Percentiles rank a stretch among this genome's conserved stretches.
Evolutionary conservation across 441 rosid genomes (phyloP).

Genomic region (Bruguiera hainesii): DNA sequence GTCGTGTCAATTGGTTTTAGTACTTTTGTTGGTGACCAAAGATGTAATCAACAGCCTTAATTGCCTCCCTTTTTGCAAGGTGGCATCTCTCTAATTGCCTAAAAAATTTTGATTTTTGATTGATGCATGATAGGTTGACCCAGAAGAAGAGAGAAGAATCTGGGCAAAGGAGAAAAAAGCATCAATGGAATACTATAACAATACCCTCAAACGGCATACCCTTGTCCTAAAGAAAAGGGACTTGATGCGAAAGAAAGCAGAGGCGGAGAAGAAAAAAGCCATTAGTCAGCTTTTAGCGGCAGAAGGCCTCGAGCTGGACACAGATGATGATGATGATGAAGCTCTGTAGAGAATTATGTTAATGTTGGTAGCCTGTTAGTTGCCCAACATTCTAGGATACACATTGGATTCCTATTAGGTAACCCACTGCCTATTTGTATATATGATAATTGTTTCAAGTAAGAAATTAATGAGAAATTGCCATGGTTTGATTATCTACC

Average conservation of each 20-base stretch:
- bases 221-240: slow-evolving; percentile 85
- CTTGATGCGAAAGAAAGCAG: slow-evolving; percentile 82
- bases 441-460: too few relatives aligned
- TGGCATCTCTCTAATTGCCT: not conserved
- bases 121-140: slow-evolving; percentile 56
- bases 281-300: slow-evolving; percentile 74
- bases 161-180: slow-evolving; percentile 86
- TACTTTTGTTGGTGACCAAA: not conserved
- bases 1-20: not conserved
- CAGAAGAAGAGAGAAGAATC: slow-evolving; percentile 83
- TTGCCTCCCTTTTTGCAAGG: not conserved
- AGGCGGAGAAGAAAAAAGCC: slow-evolving; percentile 61
- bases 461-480: too few relatives aligned
- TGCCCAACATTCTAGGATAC: slow-evolving; percentile 3
- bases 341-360: slow-evolving; percentile 15
- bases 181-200: slow-evolving; percentile 57
- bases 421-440: too few relatives aligned
- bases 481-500: too few relatives aligned
- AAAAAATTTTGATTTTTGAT: not conserved
- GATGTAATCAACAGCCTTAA: not conserved
- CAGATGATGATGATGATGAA: slow-evolving; percentile 47
- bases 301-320: slow-evolving; percentile 87
- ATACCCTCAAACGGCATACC: slow-evolving; percentile 75
- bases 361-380: not conserved
- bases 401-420: not conserved